These are phyloP conservation scores for Trichosporon asahii DNA, from an alignment of 1,284 basidiomycete genomes.

Conservation along the genomic window DNA sequence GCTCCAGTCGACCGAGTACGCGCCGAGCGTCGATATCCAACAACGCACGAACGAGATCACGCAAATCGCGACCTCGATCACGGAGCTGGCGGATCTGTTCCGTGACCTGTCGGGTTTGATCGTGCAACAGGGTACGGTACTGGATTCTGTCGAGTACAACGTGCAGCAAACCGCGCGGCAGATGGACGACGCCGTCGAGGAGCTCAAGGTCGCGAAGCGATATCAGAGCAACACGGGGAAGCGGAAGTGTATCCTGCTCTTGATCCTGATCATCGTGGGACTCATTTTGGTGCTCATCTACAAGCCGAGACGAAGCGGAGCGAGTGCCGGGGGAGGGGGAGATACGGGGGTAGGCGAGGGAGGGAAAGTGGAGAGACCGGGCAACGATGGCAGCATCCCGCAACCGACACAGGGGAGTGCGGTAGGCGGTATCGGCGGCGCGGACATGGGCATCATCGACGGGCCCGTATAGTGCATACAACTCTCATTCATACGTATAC, in stretches of 20 bases:
- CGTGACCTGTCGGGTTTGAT: constrained; percentile 89
- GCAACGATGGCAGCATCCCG: not conserved
- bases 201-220: constrained; percentile 76
- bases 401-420: not conserved
- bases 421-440: not conserved
- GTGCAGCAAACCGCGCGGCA: constrained; percentile 84
- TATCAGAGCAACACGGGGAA: constrained; percentile 91
- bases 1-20: constrained; percentile 49
- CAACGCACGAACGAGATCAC: constrained; percentile 74
- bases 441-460: constrained; percentile 10
- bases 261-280: constrained; percentile 83
- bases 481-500: constrained; percentile 4
- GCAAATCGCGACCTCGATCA: constrained; percentile 88
- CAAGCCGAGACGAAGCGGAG: constrained; percentile 40
- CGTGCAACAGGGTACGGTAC: constrained; percentile 94
- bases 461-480: not conserved
- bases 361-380: not conserved
- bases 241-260: constrained; percentile 86
- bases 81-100: constrained; percentile 89
- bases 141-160: constrained; percentile 97
- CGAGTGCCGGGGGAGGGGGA: not conserved
- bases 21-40: constrained; percentile 57
- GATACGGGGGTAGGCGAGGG: not conserved
- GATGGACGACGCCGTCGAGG: constrained; percentile 76
- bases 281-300: constrained; percentile 57